Base-by-base conservation (phyloP, 805 yeast genomes). In the Middelhovenomyces tepae region DNA sequence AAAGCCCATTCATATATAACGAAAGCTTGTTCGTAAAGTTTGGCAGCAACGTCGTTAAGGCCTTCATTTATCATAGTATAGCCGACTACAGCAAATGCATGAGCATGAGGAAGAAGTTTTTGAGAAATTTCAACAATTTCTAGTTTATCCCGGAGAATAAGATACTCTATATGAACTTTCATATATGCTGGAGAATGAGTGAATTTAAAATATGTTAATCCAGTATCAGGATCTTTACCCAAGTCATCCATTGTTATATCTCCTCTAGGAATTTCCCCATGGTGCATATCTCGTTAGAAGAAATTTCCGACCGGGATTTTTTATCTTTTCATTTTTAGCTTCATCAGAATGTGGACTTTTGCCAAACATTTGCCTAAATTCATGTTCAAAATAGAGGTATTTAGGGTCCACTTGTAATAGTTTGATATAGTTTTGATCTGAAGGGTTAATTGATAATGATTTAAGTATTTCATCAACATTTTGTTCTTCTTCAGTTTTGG, bases 1-100 rank as follows among this genome's bases (percentile, higher is more conserved):
- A 85, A 64, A 5, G 78, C 73, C 50, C 94, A 64, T 51, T 85
- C 94, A 56, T 80, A 82, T 1, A 78, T 78, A 53, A 84, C 82
- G 15, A 85, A 55, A 1, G 86, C 82, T 39, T 82, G 67, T 50
- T 86, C 94, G 8, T 84, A 62, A 31, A 83, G 56, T 0, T 87
- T 85, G 46, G 73, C 78, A 27, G 86, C 73, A 33, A 78, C 74
- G 2, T 79, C 68, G 31, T 53, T 60, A 43, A 80, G 82, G 21
- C 94, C 94, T 47, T 80, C 89, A 51, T 91, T 68, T 19, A 77
- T 66, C 29, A 82, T 54, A 15, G 82, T 78, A 51, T 75, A 69
- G 0, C 93, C 79, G 1, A 78, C 81, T 55, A 84, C 94, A 27
- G 84, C 58, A n/a, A n/a, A n/a, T n/a, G n/a, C n/a, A n/a, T n/a